A percentile compares a stretch with the other conserved stretches of the same genome.
Evolutionary conservation across 768 basidiomycete species (phyloP).

Genomic region (Tephrocybe sp.): DNA sequence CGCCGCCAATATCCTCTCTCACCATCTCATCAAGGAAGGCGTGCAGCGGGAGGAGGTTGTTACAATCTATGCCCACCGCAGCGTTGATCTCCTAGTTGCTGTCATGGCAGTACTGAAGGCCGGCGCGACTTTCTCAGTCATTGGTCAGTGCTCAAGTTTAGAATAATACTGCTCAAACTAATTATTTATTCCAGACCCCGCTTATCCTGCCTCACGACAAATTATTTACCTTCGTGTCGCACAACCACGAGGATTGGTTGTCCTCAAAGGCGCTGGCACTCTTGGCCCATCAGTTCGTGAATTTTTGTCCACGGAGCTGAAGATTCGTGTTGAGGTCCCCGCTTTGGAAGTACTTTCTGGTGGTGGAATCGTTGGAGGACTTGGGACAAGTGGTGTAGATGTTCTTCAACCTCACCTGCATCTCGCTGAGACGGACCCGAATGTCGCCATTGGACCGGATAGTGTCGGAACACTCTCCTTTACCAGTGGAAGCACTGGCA

Average conservation of each 20-base stretch:
- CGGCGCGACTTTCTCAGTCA: conserved; percentile 96
- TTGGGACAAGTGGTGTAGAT: conserved; percentile 43
- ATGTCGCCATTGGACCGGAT: conserved; percentile 89
- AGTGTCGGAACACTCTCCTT: conserved; percentile 93
- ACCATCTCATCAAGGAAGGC: conserved; percentile 84
- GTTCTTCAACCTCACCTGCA: conserved; percentile 55
- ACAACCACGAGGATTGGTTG: conserved; percentile 85
- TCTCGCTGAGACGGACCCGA: conserved; percentile 72
- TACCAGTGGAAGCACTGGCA: conserved; percentile 96
- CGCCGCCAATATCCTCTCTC: conserved; percentile 88
- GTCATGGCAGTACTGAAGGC: conserved; percentile 97
- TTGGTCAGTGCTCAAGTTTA: no score
- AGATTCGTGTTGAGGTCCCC: conserved; percentile 89
- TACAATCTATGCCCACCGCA: conserved; percentile 96
- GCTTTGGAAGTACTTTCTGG: conserved; percentile 73
- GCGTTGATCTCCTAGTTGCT: conserved; percentile 94
- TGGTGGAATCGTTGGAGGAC: conserved; percentile 69
- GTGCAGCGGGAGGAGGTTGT: conserved; percentile 93
- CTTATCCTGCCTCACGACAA: conserved; percentile 92
- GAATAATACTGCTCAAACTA: no score
- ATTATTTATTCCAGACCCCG: conserved; percentile 73
- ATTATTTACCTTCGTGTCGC: conserved; percentile 92
- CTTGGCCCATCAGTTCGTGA: conserved; percentile 82
- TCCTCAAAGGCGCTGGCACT: conserved; percentile 86
- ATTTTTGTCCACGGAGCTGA: conserved; percentile 74